phyloP scores from a whole-genome alignment of 306 rosid genomes.

The Glycine latifolia region DNA sequence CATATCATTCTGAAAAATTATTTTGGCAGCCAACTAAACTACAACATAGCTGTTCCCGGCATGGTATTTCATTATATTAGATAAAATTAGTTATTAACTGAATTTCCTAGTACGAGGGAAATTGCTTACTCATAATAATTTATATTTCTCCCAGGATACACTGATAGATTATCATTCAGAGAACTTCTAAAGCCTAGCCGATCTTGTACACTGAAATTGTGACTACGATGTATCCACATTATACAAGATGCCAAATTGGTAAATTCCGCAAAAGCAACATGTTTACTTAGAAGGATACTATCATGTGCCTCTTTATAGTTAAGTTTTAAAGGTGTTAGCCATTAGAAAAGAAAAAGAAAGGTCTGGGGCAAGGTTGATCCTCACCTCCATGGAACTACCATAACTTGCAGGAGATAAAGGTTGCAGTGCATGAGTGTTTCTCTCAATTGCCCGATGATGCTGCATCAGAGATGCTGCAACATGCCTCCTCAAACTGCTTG shows the following conservation, averaged over 20 bases:
- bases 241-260: not conserved
- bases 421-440: slow-evolving; percentile 76
- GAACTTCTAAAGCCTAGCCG: not conserved
- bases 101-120: no score
- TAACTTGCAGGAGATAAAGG: slow-evolving; percentile 94
- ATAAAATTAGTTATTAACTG: no score
- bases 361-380: slow-evolving; percentile 14
- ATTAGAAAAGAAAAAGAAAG: not conserved
- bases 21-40: no score
- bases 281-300: slow-evolving; percentile 6
- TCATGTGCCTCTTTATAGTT: not conserved
- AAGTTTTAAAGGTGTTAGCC: not conserved
- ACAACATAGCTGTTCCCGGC: no score
- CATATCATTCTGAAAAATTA: no score
- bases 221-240: slow-evolving; percentile 10
- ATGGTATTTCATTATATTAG: no score
- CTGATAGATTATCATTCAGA: not conserved
- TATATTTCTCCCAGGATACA: not conserved
- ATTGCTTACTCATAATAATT: no score
- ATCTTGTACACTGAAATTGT: slow-evolving; percentile 10
- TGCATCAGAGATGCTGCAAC: slow-evolving; percentile 87
- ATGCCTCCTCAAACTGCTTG: slow-evolving; percentile 91
- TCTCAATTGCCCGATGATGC: slow-evolving; percentile 75
- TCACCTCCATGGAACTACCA: slow-evolving; percentile 98
- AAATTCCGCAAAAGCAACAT: not conserved